Conservation (phyloP, 306 rosid genomes). For the Rosa multiflora region DNA sequence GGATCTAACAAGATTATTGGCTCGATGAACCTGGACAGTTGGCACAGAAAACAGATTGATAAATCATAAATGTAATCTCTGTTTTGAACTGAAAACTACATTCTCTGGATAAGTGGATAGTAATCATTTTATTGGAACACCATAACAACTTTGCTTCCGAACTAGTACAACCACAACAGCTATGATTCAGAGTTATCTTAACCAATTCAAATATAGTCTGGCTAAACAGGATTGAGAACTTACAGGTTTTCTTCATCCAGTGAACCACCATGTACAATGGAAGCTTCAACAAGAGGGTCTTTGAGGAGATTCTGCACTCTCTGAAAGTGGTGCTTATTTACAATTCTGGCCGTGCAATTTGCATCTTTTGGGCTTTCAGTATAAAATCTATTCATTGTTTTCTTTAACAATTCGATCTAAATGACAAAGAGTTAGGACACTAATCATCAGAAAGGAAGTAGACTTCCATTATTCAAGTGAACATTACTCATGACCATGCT, state of each 20-base stretch:
- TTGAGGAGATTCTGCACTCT: slow-evolving; percentile 62
- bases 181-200: background rate
- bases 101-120: background rate
- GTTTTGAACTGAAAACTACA: background rate
- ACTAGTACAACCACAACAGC: background rate
- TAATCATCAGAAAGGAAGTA: background rate
- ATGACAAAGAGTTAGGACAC: slow-evolving; percentile 8
- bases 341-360: slow-evolving; percentile 49
- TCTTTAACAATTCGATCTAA: slow-evolving; percentile 66
- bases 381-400: slow-evolving; percentile 49
- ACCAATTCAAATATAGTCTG: background rate
- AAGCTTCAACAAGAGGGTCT: slow-evolving; percentile 66
- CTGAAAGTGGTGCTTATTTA: slow-evolving; percentile 58
- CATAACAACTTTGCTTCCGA: background rate
- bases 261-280: slow-evolving; percentile 76
- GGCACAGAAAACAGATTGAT: background rate
- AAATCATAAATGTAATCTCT: background rate
- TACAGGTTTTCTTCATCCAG: slow-evolving; percentile 67
- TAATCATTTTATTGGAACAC: too few relatives aligned
- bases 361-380: slow-evolving; percentile 58
- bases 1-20: slow-evolving; percentile 88
- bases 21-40: slow-evolving; percentile 68
- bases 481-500: slow-evolving; percentile 1
- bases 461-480: background rate
- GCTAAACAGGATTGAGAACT: slow-evolving; percentile 18